These are phyloP conservation scores for Mimosa bimucronata DNA, from an alignment of 306 rosid species.

Conservation along the genomic window DNA sequence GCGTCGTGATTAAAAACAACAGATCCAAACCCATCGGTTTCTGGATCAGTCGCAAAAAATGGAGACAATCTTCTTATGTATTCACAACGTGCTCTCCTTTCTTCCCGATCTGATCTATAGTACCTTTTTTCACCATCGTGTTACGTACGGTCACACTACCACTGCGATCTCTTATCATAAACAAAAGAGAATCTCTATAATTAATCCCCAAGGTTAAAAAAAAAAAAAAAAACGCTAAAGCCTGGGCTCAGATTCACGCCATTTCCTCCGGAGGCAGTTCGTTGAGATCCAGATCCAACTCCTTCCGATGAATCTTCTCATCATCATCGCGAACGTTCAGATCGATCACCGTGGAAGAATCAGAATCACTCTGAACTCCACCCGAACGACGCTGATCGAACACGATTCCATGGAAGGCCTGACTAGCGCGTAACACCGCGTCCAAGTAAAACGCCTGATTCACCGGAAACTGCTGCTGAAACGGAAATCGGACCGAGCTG, in stretches of 20 bases:
- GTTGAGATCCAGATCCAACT: constrained; percentile 62
- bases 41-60: constrained; percentile 52
- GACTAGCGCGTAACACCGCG: constrained; percentile 50
- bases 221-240: neutral
- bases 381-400: constrained; percentile 36
- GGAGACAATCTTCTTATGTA: constrained; percentile 39
- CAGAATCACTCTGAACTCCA: constrained; percentile 59
- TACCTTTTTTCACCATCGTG: neutral
- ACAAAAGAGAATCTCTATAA: constrained; percentile 35
- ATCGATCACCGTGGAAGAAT: constrained; percentile 72
- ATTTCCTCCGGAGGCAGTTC: constrained; percentile 52
- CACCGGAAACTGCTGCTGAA: constrained; percentile 46
- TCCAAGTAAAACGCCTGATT: constrained; percentile 55
- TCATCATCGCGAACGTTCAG: constrained; percentile 42
- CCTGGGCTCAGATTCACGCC: constrained; percentile 20
- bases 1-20: constrained; percentile 40
- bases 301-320: constrained; percentile 7
- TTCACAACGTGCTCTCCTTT: constrained; percentile 39
- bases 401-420: constrained; percentile 24
- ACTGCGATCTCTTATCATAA: constrained; percentile 30
- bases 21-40: constrained; percentile 42
- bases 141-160: neutral
- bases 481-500: constrained; percentile 58
- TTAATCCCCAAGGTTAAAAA: constrained; percentile 20
- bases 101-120: neutral